A percentile compares a stretch with the other conserved stretches of the same genome.
Conservation (phyloP, 1,284 basidiomycete genomes). For the Boletus sp. region DNA sequence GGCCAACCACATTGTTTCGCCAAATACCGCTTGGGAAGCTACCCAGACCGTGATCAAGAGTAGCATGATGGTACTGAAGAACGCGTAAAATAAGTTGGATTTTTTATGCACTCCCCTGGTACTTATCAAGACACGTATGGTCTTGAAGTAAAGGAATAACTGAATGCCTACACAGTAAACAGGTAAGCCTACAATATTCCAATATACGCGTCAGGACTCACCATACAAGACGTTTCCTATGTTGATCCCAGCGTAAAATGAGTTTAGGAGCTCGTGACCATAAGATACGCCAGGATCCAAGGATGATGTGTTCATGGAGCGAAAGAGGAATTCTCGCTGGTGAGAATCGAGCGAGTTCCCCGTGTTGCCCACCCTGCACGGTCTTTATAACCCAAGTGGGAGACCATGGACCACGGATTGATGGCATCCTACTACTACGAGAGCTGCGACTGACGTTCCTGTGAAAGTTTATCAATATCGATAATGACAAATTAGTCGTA, state of each 20-base stretch:
- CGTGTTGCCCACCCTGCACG: no score
- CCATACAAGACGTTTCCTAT: neutral
- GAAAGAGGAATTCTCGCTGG: no score
- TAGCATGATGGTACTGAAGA: neutral
- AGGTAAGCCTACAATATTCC: neutral
- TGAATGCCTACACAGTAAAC: neutral
- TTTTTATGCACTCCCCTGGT: neutral
- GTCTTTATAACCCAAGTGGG: no score
- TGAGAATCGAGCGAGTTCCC: no score
- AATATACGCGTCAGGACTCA: neutral
- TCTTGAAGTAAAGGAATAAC: neutral
- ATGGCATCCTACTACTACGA: no score
- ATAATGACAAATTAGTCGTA: no score
- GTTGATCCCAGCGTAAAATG: neutral
- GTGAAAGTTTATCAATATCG: no score
- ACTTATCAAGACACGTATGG: neutral
- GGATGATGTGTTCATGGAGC: no score
- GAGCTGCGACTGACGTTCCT: no score
- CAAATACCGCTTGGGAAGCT: neutral
- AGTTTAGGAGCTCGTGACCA: neutral
- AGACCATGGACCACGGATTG: no score
- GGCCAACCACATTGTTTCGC: slow-evolving; percentile 15
- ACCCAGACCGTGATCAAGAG: neutral
- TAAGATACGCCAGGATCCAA: no score
- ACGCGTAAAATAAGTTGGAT: neutral